A percentile compares a stretch with the other conserved stretches of the same genome.
Evolutionary conservation across 2,329 filamentous ascomycete genomes (phyloP).

Genomic region (Neonectria magnoliae): DNA sequence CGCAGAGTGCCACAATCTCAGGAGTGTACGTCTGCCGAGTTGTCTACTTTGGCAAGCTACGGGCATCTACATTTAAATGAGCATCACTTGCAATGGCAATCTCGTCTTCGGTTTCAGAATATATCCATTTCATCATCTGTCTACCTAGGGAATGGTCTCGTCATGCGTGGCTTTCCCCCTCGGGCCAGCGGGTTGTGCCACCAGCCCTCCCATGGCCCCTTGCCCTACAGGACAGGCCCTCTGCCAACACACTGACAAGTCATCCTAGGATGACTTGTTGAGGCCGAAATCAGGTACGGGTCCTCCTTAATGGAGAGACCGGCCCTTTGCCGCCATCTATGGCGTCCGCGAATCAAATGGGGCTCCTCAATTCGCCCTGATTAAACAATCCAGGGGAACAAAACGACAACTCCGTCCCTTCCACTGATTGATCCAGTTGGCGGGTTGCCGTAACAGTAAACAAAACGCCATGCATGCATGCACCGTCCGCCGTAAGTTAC

Average conservation of each 20-base stretch:
- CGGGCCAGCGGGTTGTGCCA: slow-evolving; percentile 33
- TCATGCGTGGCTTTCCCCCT: slow-evolving; percentile 19
- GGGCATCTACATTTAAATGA: background rate
- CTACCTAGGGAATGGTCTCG: slow-evolving; percentile 11
- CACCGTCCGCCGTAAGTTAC: slow-evolving; percentile 26
- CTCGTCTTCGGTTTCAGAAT: slow-evolving; percentile 4
- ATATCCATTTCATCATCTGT: slow-evolving; percentile 14
- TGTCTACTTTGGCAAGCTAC: background rate
- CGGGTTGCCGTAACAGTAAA: slow-evolving; percentile 35
- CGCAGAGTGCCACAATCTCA: background rate
- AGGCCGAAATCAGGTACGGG: slow-evolving; percentile 2
- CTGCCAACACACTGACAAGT: slow-evolving; percentile 3
- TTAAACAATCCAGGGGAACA: slow-evolving; percentile 3
- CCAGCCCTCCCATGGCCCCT: slow-evolving; percentile 5
- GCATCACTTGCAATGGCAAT: background rate
- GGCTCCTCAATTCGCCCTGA: background rate
- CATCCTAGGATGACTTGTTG: background rate
- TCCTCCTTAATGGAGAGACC: slow-evolving; percentile 27
- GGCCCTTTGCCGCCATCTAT: slow-evolving; percentile 6
- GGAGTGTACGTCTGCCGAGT: background rate
- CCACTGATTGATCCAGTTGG: slow-evolving; percentile 23
- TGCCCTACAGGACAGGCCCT: background rate
- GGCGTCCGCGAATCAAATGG: background rate
- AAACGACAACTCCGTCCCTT: slow-evolving; percentile 5
- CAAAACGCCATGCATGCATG: slow-evolving; percentile 47